phyloP scores from a whole-genome alignment of 805 yeast species.

The Wickerhamiella parazyma region DNA sequence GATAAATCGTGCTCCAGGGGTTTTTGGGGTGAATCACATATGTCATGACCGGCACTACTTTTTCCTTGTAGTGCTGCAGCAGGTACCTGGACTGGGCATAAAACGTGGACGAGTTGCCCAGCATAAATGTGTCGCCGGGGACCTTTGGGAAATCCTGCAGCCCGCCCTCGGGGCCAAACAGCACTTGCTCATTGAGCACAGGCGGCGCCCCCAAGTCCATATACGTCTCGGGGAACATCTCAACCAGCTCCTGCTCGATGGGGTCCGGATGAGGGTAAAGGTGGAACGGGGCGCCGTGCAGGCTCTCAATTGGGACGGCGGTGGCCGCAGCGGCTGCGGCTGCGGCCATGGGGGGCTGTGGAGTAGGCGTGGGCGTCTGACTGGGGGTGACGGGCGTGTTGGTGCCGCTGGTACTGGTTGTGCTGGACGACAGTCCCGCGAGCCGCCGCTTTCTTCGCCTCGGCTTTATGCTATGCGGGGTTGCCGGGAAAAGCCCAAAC shows the following conservation, averaged over 20 bases:
- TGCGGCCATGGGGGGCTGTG: no score
- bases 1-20: conserved; percentile 80
- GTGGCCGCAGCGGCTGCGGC: no score
- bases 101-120: conserved; percentile 6
- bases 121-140: not conserved
- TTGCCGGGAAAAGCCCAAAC: conserved; percentile 57
- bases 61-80: conserved; percentile 54
- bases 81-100: conserved; percentile 51
- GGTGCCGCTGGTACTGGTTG: no score
- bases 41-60: conserved; percentile 69
- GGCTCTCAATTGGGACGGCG: no score
- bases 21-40: conserved; percentile 58
- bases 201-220: not conserved
- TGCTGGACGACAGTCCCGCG: not conserved
- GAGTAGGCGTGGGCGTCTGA: no score
- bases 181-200: not conserved
- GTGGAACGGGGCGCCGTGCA: not conserved
- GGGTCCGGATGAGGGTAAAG: not conserved
- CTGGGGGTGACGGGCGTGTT: no score
- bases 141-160: not conserved
- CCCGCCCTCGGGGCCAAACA: conserved; percentile 8
- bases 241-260: conserved; percentile 4
- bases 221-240: conserved; percentile 8
- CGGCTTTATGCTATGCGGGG: conserved; percentile 26
- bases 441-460: not conserved